A percentile compares a stretch with the other conserved stretches of the same genome.
phyloP scores from a whole-genome alignment of 164 flowering plant genomes.

The Vitis rupestris region DNA sequence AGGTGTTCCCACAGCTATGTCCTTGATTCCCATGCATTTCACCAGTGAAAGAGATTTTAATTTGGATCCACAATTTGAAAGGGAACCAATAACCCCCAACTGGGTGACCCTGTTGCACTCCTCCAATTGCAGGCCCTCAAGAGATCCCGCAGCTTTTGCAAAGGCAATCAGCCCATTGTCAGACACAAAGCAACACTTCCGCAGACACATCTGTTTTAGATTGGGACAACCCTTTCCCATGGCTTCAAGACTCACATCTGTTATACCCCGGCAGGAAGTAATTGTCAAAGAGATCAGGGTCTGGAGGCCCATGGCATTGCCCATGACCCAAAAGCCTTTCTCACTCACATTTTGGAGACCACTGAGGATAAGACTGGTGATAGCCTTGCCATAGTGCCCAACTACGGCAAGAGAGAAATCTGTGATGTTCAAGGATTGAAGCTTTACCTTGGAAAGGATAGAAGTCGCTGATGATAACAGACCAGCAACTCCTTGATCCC shows the following conservation, averaged over 20 bases:
- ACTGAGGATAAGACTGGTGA: constrained; percentile 23
- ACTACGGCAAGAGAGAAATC: constrained; percentile 40
- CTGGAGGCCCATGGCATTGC: constrained; percentile 37
- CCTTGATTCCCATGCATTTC: constrained; percentile 53
- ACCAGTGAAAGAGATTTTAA: constrained; percentile 50
- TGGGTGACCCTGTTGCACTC: constrained; percentile 45
- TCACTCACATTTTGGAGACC: constrained; percentile 34
- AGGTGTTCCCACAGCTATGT: constrained; percentile 12
- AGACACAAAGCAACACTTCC: constrained; percentile 45
- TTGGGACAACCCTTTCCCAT: constrained; percentile 43
- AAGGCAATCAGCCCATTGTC: constrained; percentile 50
- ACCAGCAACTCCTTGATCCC: constrained; percentile 52
- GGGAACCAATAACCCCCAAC: constrained; percentile 36
- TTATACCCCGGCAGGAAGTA: constrained; percentile 42
- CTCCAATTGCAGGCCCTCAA: constrained; percentile 53
- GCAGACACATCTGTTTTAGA: constrained; percentile 48
- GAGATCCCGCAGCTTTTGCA: constrained; percentile 41
- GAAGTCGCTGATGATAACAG: constrained; percentile 39
- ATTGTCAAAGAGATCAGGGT: constrained; percentile 25
- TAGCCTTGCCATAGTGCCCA: constrained; percentile 36
- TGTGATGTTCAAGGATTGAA: constrained; percentile 34
- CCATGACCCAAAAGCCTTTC: constrained; percentile 54
- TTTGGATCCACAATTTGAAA: constrained; percentile 35
- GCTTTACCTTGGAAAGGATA: constrained; percentile 34
- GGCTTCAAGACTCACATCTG: constrained; percentile 52